Base-by-base conservation (phyloP, 768 basidiomycete species). In the Leucocoprinus leucothites region DNA sequence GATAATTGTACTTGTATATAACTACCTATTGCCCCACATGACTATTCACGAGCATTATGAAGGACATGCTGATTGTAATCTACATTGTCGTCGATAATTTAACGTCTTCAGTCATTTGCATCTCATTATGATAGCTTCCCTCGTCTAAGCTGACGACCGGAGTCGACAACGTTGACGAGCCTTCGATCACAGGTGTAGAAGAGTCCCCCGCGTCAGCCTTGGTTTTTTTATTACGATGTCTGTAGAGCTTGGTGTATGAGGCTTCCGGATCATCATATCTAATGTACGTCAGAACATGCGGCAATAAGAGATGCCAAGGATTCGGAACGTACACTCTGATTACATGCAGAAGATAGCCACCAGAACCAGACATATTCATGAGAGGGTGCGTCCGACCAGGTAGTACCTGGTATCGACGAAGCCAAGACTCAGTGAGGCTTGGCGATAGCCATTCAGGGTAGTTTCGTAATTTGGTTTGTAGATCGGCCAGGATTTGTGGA, bases 341-440 rank as follows among this genome's bases (percentile, higher is more conserved):
- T 16, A 86, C 81, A 64, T 90, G 85, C 26, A 98, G 77, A 42
- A 98, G 71, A 70, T 84, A 97, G 0, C 97, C 96, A 13, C 94
- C 95, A 1, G 88, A 86, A 9, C 91, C 92, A 19, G 91, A 87
- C 56, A 85, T 90, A 53, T 78, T 86, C 97, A 99, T 98, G 60
- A 82, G 84, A 3, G 97, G 97, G 73, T 99, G 97, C 38, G 92
- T 96, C 34, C 97, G 81, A 21, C 97, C 96, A 21, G 97, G 97
- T n/a, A 99, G 77, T 49, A 84, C 83, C 68, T 98, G 96, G 72
- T 98, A 99, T 59, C 83, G 81, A 25, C 96, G 83, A 40, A 92
- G 69, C 88, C 91, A 98, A 9, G 83, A 77, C 69, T 98, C 96
- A 2, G 90, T 88, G 26, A 98, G 72, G 14, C 79, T 85, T 7